These are phyloP conservation scores for Eremothecium gossypii DNA, from an alignment of 1,139 yeast species.

Conservation along the genomic window DNA sequence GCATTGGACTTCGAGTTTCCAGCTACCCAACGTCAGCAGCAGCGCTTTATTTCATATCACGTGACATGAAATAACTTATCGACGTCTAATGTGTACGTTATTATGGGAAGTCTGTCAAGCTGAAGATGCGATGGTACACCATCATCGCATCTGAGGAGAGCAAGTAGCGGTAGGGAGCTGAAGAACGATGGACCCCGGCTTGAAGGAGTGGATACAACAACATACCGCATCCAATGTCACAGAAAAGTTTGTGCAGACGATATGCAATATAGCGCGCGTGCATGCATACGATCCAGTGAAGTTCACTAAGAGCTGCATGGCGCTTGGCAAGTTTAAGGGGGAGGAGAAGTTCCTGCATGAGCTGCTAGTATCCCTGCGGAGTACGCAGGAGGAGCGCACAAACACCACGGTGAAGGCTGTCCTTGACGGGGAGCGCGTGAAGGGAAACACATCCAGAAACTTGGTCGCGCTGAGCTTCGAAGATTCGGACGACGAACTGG, in stretches of 20 bases:
- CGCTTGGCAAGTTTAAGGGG: constrained; percentile 22
- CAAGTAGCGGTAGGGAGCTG: background rate
- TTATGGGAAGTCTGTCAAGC: too few relatives aligned
- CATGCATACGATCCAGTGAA: constrained; percentile 11
- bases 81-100: too few relatives aligned
- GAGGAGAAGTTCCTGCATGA: constrained; percentile 14
- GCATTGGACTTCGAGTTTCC: too few relatives aligned
- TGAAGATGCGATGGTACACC: too few relatives aligned
- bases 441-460: background rate
- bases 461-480: constrained; percentile 1
- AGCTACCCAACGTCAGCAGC: too few relatives aligned
- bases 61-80: too few relatives aligned
- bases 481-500: background rate
- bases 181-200: constrained; percentile 9
- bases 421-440: background rate
- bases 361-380: constrained; percentile 8
- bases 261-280: constrained; percentile 14
- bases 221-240: constrained; percentile 19
- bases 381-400: background rate
- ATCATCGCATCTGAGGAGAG: too few relatives aligned
- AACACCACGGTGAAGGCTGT: background rate
- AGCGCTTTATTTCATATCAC: too few relatives aligned
- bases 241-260: constrained; percentile 14
- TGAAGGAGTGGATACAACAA: constrained; percentile 14
- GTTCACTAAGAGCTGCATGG: constrained; percentile 18